Conservation (phyloP, 2,329 filamentous ascomycete genomes). For the Amphichorda felina region DNA sequence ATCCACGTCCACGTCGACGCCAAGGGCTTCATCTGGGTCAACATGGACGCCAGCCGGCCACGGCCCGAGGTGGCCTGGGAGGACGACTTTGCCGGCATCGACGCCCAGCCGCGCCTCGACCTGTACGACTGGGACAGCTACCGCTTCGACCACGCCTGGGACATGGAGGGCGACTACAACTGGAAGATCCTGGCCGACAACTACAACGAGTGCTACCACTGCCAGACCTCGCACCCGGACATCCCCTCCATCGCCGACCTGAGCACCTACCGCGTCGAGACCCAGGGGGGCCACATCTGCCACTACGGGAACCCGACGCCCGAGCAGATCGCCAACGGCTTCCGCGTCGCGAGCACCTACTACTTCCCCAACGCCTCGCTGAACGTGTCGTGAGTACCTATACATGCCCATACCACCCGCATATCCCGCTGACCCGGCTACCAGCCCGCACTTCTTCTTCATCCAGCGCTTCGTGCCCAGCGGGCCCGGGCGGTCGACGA, state of each 20-base stretch:
- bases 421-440: not conserved
- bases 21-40: conserved; percentile 47
- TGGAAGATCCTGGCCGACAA: conserved; percentile 52
- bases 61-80: conserved; percentile 36
- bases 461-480: conserved; percentile 50
- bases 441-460: conserved; percentile 49
- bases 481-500: conserved; percentile 34
- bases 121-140: conserved; percentile 40
- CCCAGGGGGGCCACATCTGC: conserved; percentile 34
- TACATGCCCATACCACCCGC: not conserved
- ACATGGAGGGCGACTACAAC: conserved; percentile 44
- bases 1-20: conserved; percentile 40
- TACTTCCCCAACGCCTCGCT: conserved; percentile 39
- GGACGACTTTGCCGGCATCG: conserved; percentile 36
- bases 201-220: conserved; percentile 58
- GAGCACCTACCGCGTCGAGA: conserved; percentile 39
- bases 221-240: conserved; percentile 45
- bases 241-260: conserved; percentile 45
- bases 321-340: conserved; percentile 33
- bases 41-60: conserved; percentile 34
- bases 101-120: conserved; percentile 29
- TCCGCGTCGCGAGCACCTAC: conserved; percentile 33
- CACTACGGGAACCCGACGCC: conserved; percentile 34
- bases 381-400: conserved; percentile 31
- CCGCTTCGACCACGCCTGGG: conserved; percentile 43